Conservation (phyloP, 306 rosid genomes). For the Prunus mira region DNA sequence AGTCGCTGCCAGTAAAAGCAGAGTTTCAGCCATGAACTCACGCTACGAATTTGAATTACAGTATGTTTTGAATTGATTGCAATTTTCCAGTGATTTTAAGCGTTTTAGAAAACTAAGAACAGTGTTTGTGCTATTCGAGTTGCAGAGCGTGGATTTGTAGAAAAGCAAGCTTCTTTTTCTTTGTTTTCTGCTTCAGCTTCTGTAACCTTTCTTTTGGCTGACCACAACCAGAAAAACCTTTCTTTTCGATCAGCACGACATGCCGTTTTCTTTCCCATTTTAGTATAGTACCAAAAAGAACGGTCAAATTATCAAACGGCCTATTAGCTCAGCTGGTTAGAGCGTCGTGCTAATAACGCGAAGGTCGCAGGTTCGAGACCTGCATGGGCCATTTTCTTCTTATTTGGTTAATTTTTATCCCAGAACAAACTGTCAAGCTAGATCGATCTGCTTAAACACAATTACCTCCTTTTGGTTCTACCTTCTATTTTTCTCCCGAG, state of each 20-base stretch:
- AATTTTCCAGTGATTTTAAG: background rate
- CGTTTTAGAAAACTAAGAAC: background rate
- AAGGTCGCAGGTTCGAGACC: constrained; percentile 33
- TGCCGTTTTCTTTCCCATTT: background rate
- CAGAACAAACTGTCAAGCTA: no score
- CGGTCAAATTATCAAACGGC: rapidly evolving
- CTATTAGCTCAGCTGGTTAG: constrained; percentile 30
- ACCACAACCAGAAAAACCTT: no score
- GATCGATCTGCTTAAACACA: no score
- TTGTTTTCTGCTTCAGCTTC: background rate
- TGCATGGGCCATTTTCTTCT: constrained; percentile 6
- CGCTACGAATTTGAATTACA: background rate
- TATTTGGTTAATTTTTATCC: background rate
- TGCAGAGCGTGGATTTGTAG: background rate
- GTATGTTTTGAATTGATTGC: background rate
- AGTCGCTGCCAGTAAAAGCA: constrained; percentile 46
- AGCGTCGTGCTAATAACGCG: constrained; percentile 34
- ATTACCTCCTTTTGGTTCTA: no score
- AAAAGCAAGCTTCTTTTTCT: no score
- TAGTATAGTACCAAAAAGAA: background rate
- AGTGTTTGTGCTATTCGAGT: background rate
- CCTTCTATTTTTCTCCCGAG: background rate
- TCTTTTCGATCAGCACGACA: background rate
- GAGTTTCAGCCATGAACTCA: constrained; percentile 19
- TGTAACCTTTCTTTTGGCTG: background rate